Evolutionary conservation across 176 grass and related monocot genomes (phyloP), one percentile per base, ranked within the genome.

Genomic region (Aegilops bicornis): DNA sequence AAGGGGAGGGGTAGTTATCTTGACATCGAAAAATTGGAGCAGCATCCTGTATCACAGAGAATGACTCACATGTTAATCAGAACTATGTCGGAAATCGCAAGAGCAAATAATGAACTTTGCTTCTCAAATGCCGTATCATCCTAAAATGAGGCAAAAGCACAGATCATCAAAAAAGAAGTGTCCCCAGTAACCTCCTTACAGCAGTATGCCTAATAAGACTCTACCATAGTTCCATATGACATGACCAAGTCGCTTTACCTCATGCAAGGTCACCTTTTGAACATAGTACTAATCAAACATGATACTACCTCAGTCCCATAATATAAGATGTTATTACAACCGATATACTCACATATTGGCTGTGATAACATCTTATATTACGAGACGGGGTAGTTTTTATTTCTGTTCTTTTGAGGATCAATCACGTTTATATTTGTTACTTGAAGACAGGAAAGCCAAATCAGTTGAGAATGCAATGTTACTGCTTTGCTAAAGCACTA

Each of bases 81-180:
- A 88, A 95, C 92, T 83, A 97, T 95, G 64, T 97, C 92, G 2
- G 95, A 97, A 86, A 97, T 84, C 59, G 95, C 92, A 79, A 97
- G 90, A 84, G 95, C 95, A 95, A 97, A 97, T 79, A 97, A 77
- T 1, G 92, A 48, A 76, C 85, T 97, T 91, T 95, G 95, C 82
- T 97, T 97, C 80, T 97, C 92, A 73, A 97, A 97, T 77, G 95
- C 84, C 77, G 95, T 97, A 84, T 91, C 89, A 84, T 96, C 91
- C 94, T 96, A 86, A 76, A 87, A 90, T 72, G 23, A 48, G 72
- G 36, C 24, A 77, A 42, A 79, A 78, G 69, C 19, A 59, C 37
- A 87, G 10, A 52, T 17, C 29, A n/a, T 84, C 81, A 92, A 64
- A 74, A 83, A 89, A 76, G 8, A 79, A 74, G 13, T 64, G 69